Evolutionary conservation across 2,329 filamentous ascomycete species (phyloP).

Genomic region (Cladophialophora exuberans): DNA sequence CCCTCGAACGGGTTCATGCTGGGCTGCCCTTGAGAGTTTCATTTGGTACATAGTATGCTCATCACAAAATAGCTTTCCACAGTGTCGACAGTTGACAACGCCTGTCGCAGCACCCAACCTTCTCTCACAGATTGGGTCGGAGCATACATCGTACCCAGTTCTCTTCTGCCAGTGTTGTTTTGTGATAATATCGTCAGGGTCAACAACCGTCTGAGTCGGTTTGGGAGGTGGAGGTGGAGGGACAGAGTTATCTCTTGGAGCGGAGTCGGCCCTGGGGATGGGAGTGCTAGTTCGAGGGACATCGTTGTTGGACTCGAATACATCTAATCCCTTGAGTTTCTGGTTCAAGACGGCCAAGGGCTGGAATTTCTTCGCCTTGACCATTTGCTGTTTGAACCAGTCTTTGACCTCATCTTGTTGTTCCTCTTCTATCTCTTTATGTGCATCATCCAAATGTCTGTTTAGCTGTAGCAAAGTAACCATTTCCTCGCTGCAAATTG

Average conservation of each 20-base stretch:
- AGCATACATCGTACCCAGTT: slow-evolving; percentile 75
- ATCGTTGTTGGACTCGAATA: slow-evolving; percentile 89
- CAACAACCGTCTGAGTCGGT: slow-evolving; percentile 51
- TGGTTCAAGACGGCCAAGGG: slow-evolving; percentile 89
- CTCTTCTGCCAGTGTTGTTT: slow-evolving; percentile 85
- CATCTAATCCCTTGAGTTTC: slow-evolving; percentile 87
- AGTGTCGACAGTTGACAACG: slow-evolving; percentile 90
- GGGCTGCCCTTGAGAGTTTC: slow-evolving; percentile 87
- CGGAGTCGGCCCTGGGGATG: slow-evolving; percentile 33
- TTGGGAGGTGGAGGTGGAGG: slow-evolving; percentile 35
- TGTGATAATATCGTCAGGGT: slow-evolving; percentile 89
- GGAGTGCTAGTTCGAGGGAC: slow-evolving; percentile 45
- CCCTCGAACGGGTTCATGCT: slow-evolving; percentile 86
- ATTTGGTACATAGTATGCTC: slow-evolving; percentile 99
- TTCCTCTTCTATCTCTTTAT: slow-evolving; percentile 84
- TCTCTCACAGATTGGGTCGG: slow-evolving; percentile 84
- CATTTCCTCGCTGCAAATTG: slow-evolving; percentile 99
- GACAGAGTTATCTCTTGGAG: slow-evolving; percentile 34
- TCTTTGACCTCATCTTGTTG: slow-evolving; percentile 94
- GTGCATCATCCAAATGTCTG: slow-evolving; percentile 82
- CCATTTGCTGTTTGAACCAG: slow-evolving; percentile 94
- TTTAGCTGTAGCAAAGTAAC: slow-evolving; percentile 94
- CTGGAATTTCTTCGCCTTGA: slow-evolving; percentile 91
- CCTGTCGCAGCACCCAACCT: slow-evolving; percentile 74
- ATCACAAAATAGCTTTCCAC: slow-evolving; percentile 91